Evolutionary conservation across 192 early-diverging fungal species (phyloP).

Genomic region (Mortierella hygrophila): DNA sequence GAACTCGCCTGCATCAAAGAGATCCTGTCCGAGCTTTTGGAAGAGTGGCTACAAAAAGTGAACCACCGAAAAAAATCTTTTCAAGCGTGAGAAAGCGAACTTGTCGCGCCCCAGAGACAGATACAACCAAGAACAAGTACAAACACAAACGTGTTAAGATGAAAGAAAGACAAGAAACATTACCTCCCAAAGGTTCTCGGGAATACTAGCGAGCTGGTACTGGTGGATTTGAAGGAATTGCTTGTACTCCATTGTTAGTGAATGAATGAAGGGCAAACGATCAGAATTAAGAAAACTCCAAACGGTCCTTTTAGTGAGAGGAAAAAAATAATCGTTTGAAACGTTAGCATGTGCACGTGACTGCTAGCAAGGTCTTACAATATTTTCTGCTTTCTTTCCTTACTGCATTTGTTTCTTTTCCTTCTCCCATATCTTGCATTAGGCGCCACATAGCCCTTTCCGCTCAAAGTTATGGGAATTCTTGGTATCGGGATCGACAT

Average conservation of each 20-base stretch:
- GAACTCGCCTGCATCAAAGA: slow-evolving; percentile 63
- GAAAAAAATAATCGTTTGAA: slow-evolving; percentile 16
- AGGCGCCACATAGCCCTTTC: background rate
- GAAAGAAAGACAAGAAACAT: no score
- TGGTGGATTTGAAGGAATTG: slow-evolving; percentile 61
- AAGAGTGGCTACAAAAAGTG: slow-evolving; percentile 56
- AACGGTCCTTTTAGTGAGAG: background rate
- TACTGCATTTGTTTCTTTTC: background rate
- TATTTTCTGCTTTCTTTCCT: background rate
- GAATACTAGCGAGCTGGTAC: slow-evolving; percentile 63
- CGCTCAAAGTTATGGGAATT: slow-evolving; percentile 63
- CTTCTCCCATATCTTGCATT: background rate
- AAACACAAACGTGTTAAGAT: background rate
- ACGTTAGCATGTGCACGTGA: background rate
- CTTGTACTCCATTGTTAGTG: slow-evolving; percentile 41
- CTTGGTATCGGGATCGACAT: slow-evolving; percentile 87
- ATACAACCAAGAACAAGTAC: background rate
- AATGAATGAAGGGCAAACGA: slow-evolving; percentile 4
- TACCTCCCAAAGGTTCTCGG: slow-evolving; percentile 67
- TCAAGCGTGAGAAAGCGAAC: background rate
- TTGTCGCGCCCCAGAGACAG: background rate
- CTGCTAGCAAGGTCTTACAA: background rate
- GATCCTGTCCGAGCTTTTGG: slow-evolving; percentile 64
- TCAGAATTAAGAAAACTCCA: background rate
- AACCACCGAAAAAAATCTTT: slow-evolving; percentile 16